Percentiles rank a stretch among this genome's conserved stretches.
phyloP scores from a whole-genome alignment of 2,329 filamentous ascomycete species.

The Nemania abortiva region DNA sequence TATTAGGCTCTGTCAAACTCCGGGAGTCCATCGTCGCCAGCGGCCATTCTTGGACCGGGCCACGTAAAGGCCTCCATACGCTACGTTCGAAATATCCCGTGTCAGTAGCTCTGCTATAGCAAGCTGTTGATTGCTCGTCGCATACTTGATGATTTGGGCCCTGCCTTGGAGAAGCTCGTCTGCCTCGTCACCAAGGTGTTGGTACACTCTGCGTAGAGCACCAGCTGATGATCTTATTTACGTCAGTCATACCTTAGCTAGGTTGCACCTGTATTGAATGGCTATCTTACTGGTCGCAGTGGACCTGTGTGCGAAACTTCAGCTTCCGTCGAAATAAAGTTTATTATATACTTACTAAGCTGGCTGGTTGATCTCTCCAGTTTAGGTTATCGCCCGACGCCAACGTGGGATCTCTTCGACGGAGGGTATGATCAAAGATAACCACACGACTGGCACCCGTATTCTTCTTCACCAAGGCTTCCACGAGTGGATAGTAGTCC shows the following conservation, averaged over 20 bases:
- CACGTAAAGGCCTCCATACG: slow-evolving; percentile 33
- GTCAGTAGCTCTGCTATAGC: neutral
- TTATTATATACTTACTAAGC: slow-evolving; percentile 24
- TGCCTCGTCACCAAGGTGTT: neutral
- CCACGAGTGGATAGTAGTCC: slow-evolving; percentile 27
- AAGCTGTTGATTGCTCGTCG: neutral
- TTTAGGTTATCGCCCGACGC: slow-evolving; percentile 16
- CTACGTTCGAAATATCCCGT: slow-evolving; percentile 5
- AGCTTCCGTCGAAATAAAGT: neutral
- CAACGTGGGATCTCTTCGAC: slow-evolving; percentile 19
- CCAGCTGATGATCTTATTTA: slow-evolving; percentile 1
- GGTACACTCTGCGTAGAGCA: neutral
- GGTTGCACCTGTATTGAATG: neutral
- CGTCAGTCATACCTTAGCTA: neutral
- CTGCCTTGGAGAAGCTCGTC: neutral
- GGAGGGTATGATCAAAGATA: slow-evolving; percentile 37
- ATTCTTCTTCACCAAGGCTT: slow-evolving; percentile 28
- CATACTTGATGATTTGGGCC: neutral
- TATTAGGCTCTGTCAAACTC: slow-evolving; percentile 24
- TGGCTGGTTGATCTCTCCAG: slow-evolving; percentile 35
- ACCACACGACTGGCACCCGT: slow-evolving; percentile 32
- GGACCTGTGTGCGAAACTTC: neutral
- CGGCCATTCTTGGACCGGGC: slow-evolving; percentile 31
- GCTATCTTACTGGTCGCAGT: slow-evolving; percentile 5
- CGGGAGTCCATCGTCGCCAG: slow-evolving; percentile 33